Evolutionary conservation across 805 yeast genomes (phyloP).

Genomic region (Wickerhamiella sergipiensis): DNA sequence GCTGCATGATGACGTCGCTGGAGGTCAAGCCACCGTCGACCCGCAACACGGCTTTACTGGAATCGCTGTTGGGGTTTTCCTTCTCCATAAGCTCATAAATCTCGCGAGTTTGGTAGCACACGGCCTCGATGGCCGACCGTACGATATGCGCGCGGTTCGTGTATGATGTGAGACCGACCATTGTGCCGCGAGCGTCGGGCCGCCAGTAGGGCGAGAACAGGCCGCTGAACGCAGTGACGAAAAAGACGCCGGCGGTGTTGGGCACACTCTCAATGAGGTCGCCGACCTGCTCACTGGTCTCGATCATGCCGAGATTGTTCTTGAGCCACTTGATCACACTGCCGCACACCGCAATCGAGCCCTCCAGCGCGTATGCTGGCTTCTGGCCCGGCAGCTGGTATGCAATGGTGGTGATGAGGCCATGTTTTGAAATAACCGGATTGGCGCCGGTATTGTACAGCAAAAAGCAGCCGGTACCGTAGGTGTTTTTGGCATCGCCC

Average conservation of each 20-base stretch:
- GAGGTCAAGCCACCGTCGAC: conserved; percentile 96
- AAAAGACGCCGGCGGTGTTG: conserved; percentile 81
- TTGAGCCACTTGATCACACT: conserved; percentile 88
- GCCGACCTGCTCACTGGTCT: conserved; percentile 74
- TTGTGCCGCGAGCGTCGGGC: conserved; percentile 80
- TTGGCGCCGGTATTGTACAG: conserved; percentile 72
- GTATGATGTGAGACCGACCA: conserved; percentile 84
- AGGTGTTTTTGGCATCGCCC: conserved; percentile 89
- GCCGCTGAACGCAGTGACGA: conserved; percentile 91
- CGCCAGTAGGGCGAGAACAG: conserved; percentile 95
- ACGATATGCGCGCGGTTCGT: conserved; percentile 88
- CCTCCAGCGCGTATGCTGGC: conserved; percentile 86
- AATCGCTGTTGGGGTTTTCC: conserved; percentile 38
- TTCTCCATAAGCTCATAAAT: conserved; percentile 79
- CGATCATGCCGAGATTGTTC: conserved; percentile 74
- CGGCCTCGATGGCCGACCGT: conserved; percentile 90
- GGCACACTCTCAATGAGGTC: conserved; percentile 74
- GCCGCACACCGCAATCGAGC: conserved; percentile 94
- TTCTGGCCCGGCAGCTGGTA: conserved; percentile 67
- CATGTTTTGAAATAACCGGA: conserved; percentile 60
- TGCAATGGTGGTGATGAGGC: conserved; percentile 80
- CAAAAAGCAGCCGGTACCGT: conserved; percentile 91
- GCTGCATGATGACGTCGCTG: conserved; percentile 82
- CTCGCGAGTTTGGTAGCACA: conserved; percentile 85
- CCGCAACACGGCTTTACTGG: conserved; percentile 21